Evolutionary conservation across 352 stramenopile species (phyloP), one percentile per base, ranked within the genome.

Genomic region (Phytophthora aleatoria): DNA sequence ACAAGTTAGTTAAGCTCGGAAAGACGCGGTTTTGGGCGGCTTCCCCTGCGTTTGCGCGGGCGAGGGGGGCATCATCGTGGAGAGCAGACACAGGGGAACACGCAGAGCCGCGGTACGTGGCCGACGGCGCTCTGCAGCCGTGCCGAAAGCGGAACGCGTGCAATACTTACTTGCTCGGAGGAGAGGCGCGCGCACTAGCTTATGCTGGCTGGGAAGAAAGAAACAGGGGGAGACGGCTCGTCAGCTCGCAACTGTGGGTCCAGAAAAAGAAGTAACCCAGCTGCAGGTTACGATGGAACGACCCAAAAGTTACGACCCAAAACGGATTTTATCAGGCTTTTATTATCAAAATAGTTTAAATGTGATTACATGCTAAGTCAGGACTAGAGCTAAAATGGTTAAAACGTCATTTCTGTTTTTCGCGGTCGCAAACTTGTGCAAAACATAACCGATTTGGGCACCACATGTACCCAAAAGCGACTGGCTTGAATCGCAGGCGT

Each of bases 161-260:
- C 16, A 35, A 26, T 11, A 69, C 64, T 71, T 71, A 77, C 64
- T 67, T 65, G 65, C 57, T 74, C 48, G 28, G 56, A 71, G 42
- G 45, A 64, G 64, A 57, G 41, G 49, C 64, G 54, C 36, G 63
- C 54, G 58, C 64, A 71, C 69, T 77, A 42, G 50, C 59, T 73
- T 57, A 67, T 76, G 64, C 57, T 75, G 56, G 63, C 57, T 61
- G 47, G 50, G 54, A 77, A 63, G 65, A 77, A 74, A 77, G 69
- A 77, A 77, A 69, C 47, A 74, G 65, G 62, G 61, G 59, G 67
- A 58, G 64, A 70, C 67, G 68, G 42, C 57, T 73, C 68, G 68
- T 57, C 64, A 69, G 59, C 53, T 55, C 44, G 57, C 64, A 33
- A 33, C 28, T 33, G 28, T 33, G 28, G 28, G 38, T 30, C 50